These are phyloP conservation scores for Noccaea bulbosa DNA, from an alignment of 345 rosid genomes.

Conservation along the genomic window DNA sequence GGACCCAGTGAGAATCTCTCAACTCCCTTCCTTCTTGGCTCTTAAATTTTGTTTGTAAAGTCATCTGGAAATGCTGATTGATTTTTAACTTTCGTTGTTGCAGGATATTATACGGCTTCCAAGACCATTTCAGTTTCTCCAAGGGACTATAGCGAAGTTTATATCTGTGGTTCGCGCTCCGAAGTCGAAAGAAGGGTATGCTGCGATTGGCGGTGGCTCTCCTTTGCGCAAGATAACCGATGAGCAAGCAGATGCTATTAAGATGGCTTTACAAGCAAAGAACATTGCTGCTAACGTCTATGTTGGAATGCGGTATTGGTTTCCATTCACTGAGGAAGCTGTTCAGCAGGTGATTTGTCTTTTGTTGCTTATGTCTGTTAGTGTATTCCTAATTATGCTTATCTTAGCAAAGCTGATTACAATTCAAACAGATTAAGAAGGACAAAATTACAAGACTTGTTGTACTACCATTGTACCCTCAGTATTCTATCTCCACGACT, in stretches of 20 bases:
- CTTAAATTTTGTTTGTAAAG: neutral
- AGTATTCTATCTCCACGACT: slow-evolving; percentile 90
- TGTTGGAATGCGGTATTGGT: slow-evolving; percentile 94
- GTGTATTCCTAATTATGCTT: neutral
- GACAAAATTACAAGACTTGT: slow-evolving; percentile 86
- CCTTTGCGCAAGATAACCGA: slow-evolving; percentile 85
- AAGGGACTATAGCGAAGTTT: slow-evolving; percentile 71
- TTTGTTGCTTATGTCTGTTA: neutral
- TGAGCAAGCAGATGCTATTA: slow-evolving; percentile 84
- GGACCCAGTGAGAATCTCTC: slow-evolving; percentile 70
- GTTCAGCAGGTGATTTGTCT: slow-evolving; percentile 62
- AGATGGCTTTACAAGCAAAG: slow-evolving; percentile 67
- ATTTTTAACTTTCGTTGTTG: neutral
- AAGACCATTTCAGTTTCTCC: slow-evolving; percentile 81
- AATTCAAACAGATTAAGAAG: slow-evolving; percentile 60
- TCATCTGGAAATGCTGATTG: neutral
- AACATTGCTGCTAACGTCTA: slow-evolving; percentile 64
- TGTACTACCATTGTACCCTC: slow-evolving; percentile 96
- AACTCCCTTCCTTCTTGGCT: neutral
- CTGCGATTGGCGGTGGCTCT: slow-evolving; percentile 96
- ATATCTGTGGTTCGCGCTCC: slow-evolving; percentile 88
- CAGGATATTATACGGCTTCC: slow-evolving; percentile 96
- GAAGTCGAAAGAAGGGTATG: slow-evolving; percentile 95
- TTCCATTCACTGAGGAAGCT: slow-evolving; percentile 93
- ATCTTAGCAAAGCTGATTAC: slow-evolving; percentile 22